Conservation (phyloP, 139 green algal species). For the Chlamydomonas sphaeroides region DNA sequence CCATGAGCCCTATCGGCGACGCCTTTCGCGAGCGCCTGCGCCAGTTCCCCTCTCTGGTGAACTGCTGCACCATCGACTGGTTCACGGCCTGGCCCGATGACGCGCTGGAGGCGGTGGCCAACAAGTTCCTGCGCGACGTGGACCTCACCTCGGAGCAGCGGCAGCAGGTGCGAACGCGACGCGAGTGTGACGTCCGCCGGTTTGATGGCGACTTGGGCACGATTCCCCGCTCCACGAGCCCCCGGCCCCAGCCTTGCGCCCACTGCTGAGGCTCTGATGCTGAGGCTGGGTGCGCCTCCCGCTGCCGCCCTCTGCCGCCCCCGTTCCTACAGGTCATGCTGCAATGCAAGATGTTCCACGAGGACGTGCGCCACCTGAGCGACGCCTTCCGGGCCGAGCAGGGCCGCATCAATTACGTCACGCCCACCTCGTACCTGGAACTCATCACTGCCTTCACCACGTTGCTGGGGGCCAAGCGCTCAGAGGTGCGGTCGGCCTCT, state of each 20-base stretch:
- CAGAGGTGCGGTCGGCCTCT: constrained; percentile 63
- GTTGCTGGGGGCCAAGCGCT: constrained; percentile 64
- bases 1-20: constrained; percentile 76
- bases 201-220: no score
- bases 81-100: constrained; percentile 73
- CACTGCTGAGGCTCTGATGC: no score
- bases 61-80: constrained; percentile 90
- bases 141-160: constrained; percentile 38
- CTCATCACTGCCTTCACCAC: constrained; percentile 78
- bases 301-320: neutral
- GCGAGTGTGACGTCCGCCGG: no score
- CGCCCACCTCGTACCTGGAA: constrained; percentile 84
- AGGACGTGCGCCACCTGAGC: constrained; percentile 54
- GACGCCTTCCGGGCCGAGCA: constrained; percentile 56
- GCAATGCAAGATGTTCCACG: constrained; percentile 67
- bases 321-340: constrained; percentile 34
- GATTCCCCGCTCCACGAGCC: no score
- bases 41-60: constrained; percentile 81
- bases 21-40: constrained; percentile 80
- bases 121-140: constrained; percentile 75
- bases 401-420: constrained; percentile 88
- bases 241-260: no score
- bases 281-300: neutral
- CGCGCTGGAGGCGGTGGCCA: constrained; percentile 77
- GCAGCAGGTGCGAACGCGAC: constrained; percentile 1